Conservation (phyloP, 179 eudicot genomes). For the Spergularia azorica region DNA sequence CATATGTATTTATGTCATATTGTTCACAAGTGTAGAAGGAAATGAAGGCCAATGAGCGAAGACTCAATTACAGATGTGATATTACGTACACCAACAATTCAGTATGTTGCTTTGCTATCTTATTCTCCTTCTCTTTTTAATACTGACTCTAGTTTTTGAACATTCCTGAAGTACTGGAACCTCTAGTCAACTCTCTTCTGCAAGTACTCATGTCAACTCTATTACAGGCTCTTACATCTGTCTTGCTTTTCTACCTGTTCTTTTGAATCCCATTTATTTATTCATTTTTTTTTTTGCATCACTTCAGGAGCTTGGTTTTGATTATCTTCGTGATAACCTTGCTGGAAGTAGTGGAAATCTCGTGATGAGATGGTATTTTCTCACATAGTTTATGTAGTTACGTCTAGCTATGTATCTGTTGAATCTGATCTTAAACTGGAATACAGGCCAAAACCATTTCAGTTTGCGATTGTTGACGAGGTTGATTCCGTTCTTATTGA, state of each 20-base stretch:
- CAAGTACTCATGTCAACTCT: slow-evolving; percentile 7
- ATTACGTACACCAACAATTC: slow-evolving; percentile 96
- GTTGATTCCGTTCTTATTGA: slow-evolving; percentile 98
- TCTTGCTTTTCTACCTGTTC: neutral
- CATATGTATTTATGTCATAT: slow-evolving; percentile 16
- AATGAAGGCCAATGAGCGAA: slow-evolving; percentile 75
- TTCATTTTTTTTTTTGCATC: slow-evolving; percentile 7
- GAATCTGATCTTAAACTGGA: slow-evolving; percentile 1
- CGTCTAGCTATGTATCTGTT: slow-evolving; percentile 4
- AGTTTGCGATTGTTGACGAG: slow-evolving; percentile 98
- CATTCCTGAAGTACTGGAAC: neutral
- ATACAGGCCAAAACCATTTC: slow-evolving; percentile 98
- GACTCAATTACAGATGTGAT: slow-evolving; percentile 79
- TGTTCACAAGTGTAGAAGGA: slow-evolving; percentile 57
- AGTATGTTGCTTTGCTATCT: slow-evolving; percentile 47
- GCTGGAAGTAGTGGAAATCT: slow-evolving; percentile 69
- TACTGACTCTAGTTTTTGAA: neutral
- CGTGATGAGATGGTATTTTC: slow-evolving; percentile 92
- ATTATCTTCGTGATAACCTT: slow-evolving; percentile 97
- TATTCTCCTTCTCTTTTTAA: neutral
- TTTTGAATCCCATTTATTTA: neutral
- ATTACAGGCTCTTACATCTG: slow-evolving; percentile 6
- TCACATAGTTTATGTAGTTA: slow-evolving; percentile 13
- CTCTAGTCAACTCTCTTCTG: slow-evolving; percentile 16
- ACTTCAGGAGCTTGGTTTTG: slow-evolving; percentile 96